Percentiles rank a stretch among this genome's conserved stretches.
phyloP scores from a whole-genome alignment of 2,329 filamentous ascomycete species.

The Cordyceps javanica region DNA sequence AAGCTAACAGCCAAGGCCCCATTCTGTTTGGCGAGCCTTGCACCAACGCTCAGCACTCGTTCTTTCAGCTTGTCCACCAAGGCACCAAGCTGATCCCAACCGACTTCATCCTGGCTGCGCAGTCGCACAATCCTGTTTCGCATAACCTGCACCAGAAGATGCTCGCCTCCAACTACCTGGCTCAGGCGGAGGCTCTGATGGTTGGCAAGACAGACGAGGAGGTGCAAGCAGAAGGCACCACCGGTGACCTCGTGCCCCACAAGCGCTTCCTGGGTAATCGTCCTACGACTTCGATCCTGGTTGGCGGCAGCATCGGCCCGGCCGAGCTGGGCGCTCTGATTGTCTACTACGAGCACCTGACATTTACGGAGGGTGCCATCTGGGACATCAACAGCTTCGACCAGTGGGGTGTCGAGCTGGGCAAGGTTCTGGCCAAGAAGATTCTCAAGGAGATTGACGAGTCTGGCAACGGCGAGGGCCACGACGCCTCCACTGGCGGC shows the following conservation, averaged over 20 bases:
- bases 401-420: slow-evolving; percentile 98
- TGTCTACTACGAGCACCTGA: slow-evolving; percentile 98
- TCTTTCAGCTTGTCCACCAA: slow-evolving; percentile 99
- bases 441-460: slow-evolving; percentile 80
- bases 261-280: slow-evolving; percentile 99
- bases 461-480: slow-evolving; percentile 61
- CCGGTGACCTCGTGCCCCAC: slow-evolving; percentile 80
- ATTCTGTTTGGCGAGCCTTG: slow-evolving; percentile 97
- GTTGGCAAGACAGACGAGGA: slow-evolving; percentile 80
- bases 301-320: slow-evolving; percentile 86
- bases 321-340: slow-evolving; percentile 91
- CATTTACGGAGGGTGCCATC: slow-evolving; percentile 93
- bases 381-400: slow-evolving; percentile 99
- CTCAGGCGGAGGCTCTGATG: slow-evolving; percentile 84
- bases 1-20: slow-evolving; percentile 44
- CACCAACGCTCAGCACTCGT: slow-evolving; percentile 98
- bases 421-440: slow-evolving; percentile 93
- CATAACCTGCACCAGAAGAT: slow-evolving; percentile 94
- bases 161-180: slow-evolving; percentile 88
- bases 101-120: slow-evolving; percentile 93
- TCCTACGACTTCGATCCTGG: slow-evolving; percentile 88
- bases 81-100: slow-evolving; percentile 98
- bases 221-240: slow-evolving; percentile 67
- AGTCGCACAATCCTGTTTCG: slow-evolving; percentile 94
- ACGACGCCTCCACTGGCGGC: slow-evolving; percentile 84